Percentiles rank a stretch among this genome's conserved stretches.
Conservation (phyloP, 441 rosid species). For the Brassica hybrid region DNA sequence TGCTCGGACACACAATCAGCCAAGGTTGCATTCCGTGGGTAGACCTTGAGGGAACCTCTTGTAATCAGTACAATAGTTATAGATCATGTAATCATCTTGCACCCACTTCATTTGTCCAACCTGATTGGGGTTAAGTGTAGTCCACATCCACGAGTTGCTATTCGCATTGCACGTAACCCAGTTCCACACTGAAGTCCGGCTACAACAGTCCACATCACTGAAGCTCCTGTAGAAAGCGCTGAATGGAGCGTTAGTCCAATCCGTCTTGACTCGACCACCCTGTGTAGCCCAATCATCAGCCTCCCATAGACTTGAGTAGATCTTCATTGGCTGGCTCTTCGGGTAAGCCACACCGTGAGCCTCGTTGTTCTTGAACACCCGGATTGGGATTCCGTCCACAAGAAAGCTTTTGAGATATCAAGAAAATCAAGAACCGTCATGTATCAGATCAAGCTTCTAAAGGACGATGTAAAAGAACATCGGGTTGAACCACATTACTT, state of each 20-base stretch:
- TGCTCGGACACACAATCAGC: conserved; percentile 14
- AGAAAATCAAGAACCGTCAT: conserved; percentile 16
- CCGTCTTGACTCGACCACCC: conserved; percentile 61
- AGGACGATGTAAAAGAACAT: not conserved
- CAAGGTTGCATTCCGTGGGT: conserved; percentile 41
- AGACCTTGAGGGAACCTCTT: conserved; percentile 47
- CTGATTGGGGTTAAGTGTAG: conserved; percentile 30
- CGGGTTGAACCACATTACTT: conserved; percentile 13
- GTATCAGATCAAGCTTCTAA: not conserved
- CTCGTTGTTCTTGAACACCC: conserved; percentile 71
- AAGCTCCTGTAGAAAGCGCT: conserved; percentile 56
- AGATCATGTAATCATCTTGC: conserved; percentile 46
- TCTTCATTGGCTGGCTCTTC: conserved; percentile 58
- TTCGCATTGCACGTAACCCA: conserved; percentile 44
- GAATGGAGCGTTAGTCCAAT: conserved; percentile 63
- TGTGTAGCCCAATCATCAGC: conserved; percentile 73
- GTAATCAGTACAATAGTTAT: conserved; percentile 47
- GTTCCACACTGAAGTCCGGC: conserved; percentile 42
- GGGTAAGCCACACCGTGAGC: conserved; percentile 60
- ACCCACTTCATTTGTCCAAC: conserved; percentile 43
- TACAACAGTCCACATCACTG: conserved; percentile 52
- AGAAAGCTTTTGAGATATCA: conserved; percentile 49
- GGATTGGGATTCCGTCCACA: conserved; percentile 64
- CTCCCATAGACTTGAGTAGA: conserved; percentile 71
- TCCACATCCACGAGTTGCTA: conserved; percentile 45